Evolutionary conservation across 2,329 filamentous ascomycete genomes (phyloP).

Genomic region (Penicillium sp.): DNA sequence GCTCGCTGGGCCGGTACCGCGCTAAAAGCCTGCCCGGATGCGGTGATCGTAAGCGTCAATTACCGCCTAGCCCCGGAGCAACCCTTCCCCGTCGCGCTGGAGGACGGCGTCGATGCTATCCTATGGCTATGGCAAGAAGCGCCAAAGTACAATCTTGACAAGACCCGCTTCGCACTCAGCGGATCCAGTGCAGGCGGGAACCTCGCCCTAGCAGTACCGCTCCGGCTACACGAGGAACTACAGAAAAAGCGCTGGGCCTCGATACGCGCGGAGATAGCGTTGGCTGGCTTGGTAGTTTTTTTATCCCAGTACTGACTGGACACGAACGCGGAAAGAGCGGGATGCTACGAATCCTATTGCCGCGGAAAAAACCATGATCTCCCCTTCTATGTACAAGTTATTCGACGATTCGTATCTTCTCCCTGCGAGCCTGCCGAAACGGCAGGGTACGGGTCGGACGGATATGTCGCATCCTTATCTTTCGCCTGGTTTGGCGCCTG

Average conservation of each 20-base stretch:
- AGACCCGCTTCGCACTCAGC: conserved; percentile 11
- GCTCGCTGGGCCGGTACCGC: conserved; percentile 17
- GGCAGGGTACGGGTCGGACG: neutral
- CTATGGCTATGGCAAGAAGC: conserved; percentile 21
- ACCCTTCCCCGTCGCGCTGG: conserved; percentile 21
- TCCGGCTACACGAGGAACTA: conserved; percentile 14
- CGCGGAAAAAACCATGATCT: conserved; percentile 9
- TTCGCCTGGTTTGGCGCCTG: conserved; percentile 18
- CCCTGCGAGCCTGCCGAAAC: conserved; percentile 8
- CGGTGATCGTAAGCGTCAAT: conserved; percentile 23
- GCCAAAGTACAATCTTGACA: conserved; percentile 20
- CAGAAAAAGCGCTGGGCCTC: neutral
- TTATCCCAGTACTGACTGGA: conserved; percentile 20
- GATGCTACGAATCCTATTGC: conserved; percentile 19
- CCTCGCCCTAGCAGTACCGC: conserved; percentile 15
- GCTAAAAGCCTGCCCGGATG: conserved; percentile 10
- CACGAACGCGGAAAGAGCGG: conserved; percentile 12
- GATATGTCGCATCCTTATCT: conserved; percentile 22
- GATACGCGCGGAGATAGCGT: neutral
- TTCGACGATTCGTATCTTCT: conserved; percentile 21
- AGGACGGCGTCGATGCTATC: conserved; percentile 27
- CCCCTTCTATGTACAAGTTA: conserved; percentile 9
- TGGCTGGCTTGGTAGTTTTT: conserved; percentile 19
- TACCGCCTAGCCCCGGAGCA: conserved; percentile 28
- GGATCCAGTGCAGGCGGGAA: conserved; percentile 22